Conservation (phyloP, 2,329 filamentous ascomycete genomes). For the Camillea tinctor region DNA sequence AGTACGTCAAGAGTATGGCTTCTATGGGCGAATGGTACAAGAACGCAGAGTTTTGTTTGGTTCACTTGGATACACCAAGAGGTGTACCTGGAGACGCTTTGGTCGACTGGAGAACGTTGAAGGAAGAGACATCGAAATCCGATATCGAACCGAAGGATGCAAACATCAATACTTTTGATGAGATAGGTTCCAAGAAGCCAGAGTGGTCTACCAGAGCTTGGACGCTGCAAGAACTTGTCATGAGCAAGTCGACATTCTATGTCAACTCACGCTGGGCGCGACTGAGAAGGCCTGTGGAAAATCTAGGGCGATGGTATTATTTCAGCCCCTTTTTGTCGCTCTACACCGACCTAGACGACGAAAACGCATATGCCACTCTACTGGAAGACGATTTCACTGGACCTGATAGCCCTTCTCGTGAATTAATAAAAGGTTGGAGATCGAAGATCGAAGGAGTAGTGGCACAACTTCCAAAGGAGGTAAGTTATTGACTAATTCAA, state of each 20-base stretch:
- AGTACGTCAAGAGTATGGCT: constrained; percentile 29
- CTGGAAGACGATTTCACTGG: not conserved
- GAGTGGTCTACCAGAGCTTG: constrained; percentile 32
- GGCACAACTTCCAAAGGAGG: too few species aligned
- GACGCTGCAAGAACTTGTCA: constrained; percentile 34
- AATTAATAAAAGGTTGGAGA: too few species aligned
- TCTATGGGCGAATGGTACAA: constrained; percentile 29
- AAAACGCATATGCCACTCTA: constrained; percentile 14
- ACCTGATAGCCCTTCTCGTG: too few species aligned
- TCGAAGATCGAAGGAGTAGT: too few species aligned
- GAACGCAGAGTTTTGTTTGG: constrained; percentile 32
- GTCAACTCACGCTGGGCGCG: constrained; percentile 31
- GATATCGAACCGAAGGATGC: constrained; percentile 10
- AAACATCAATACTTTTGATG: constrained; percentile 8
- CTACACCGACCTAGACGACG: constrained; percentile 20
- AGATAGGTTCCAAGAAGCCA: constrained; percentile 9
- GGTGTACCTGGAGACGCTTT: constrained; percentile 21
- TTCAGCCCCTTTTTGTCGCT: constrained; percentile 29
- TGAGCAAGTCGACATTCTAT: constrained; percentile 37
- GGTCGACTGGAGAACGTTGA: constrained; percentile 22
- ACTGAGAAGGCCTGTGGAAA: constrained; percentile 29
- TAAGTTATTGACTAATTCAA: too few species aligned
- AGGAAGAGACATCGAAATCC: too few species aligned
- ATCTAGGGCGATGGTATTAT: constrained; percentile 32
- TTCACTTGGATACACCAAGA: constrained; percentile 26